A percentile compares a stretch with the other conserved stretches of the same genome.
phyloP scores from a whole-genome alignment of 2,329 filamentous ascomycete species.

The Lizonia empirigonia region DNA sequence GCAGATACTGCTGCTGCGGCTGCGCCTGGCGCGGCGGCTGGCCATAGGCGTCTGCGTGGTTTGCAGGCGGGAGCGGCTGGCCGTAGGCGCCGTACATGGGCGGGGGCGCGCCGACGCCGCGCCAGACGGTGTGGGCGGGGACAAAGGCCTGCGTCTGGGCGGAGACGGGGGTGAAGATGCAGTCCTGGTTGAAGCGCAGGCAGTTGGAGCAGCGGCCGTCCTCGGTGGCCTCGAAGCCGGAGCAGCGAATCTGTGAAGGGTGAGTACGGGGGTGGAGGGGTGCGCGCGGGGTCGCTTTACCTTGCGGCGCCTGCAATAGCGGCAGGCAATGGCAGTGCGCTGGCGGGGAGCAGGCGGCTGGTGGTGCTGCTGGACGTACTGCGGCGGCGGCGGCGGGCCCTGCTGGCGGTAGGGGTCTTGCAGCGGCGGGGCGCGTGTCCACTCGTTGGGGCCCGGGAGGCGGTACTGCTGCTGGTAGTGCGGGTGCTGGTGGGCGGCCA shows the following conservation, averaged over 20 bases:
- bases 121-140: conserved; percentile 70
- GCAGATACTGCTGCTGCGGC: conserved; percentile 51
- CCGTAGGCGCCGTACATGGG: conserved; percentile 60
- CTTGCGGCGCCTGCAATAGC: conserved; percentile 65
- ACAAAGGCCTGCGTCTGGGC: conserved; percentile 77
- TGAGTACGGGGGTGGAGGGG: conserved; percentile 27
- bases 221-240: conserved; percentile 73
- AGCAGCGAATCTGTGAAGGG: conserved; percentile 70
- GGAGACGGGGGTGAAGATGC: conserved; percentile 77
- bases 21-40: conserved; percentile 42
- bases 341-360: conserved; percentile 61
- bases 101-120: conserved; percentile 51
- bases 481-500: conserved; percentile 54
- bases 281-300: too few relatives aligned
- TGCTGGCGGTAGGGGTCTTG: conserved; percentile 49
- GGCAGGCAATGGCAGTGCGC: conserved; percentile 65
- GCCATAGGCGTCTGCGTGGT: conserved; percentile 43
- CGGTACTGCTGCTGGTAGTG: conserved; percentile 54
- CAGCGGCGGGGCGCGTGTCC: conserved; percentile 49
- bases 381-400: conserved; percentile 46
- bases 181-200: conserved; percentile 75
- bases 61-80: conserved; percentile 53
- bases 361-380: conserved; percentile 46
- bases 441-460: conserved; percentile 54
- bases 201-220: conserved; percentile 77